A percentile compares a stretch with the other conserved stretches of the same genome.
Conservation (phyloP, 2,329 filamentous ascomycete species). For the Volutella citrinella region DNA sequence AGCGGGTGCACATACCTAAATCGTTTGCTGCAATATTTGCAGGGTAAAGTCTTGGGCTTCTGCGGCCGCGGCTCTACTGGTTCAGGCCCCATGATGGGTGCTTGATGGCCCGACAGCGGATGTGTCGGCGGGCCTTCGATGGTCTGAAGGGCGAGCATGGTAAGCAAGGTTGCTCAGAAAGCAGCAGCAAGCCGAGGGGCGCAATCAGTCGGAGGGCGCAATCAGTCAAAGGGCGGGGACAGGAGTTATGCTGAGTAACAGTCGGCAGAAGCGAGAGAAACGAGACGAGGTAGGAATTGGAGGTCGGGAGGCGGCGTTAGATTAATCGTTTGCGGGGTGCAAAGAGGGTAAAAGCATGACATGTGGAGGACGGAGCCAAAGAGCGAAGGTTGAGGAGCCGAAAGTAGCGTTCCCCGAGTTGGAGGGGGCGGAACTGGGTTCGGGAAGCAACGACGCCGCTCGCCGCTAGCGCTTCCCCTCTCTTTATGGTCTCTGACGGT, state of each 20-base stretch:
- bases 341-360: slow-evolving; percentile 22
- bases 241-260: slow-evolving; percentile 14
- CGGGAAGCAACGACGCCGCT: too few relatives aligned
- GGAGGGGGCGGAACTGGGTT: too few relatives aligned
- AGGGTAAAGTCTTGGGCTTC: slow-evolving; percentile 60
- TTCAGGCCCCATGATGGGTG: slow-evolving; percentile 37
- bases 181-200: slow-evolving; percentile 12
- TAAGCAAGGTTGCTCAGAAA: slow-evolving; percentile 21
- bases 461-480: too few relatives aligned
- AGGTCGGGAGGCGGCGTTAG: slow-evolving; percentile 25
- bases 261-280: slow-evolving; percentile 17
- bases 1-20: slow-evolving; percentile 57
- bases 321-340: slow-evolving; percentile 26
- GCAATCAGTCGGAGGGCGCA: slow-evolving; percentile 6
- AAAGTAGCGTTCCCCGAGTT: too few relatives aligned
- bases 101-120: slow-evolving; percentile 22
- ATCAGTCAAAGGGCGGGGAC: slow-evolving; percentile 17
- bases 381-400: too few relatives aligned
- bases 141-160: slow-evolving; percentile 53
- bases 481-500: too few relatives aligned
- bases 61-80: slow-evolving; percentile 51
- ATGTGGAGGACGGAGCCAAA: slow-evolving; percentile 26
- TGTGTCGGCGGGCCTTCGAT: slow-evolving; percentile 44
- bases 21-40: slow-evolving; percentile 61
- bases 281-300: slow-evolving; percentile 23